Base-by-base conservation (phyloP, 169 alveolate species). In the Plasmodium inui region DNA sequence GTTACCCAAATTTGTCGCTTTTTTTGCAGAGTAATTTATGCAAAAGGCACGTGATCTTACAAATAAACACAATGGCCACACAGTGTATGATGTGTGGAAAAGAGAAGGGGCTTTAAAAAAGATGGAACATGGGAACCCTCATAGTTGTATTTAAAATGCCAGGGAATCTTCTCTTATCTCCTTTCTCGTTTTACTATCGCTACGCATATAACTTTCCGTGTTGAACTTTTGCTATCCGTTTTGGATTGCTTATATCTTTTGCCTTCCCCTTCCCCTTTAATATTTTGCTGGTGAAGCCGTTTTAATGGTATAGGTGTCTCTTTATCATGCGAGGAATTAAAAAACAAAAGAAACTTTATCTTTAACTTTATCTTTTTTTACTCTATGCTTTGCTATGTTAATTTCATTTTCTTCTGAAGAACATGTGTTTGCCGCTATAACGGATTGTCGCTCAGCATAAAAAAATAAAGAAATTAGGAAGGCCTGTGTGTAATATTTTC, bases 351-450 rank as follows among this genome's bases (percentile, higher is more conserved):
- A 22, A 26, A 22, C 76, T 67, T 67, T 67, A 7, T 67, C 61
- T 67, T 22, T 67, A 26, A n/a, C n/a, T n/a, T n/a, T 67, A 19
- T 67, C n/a, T n/a, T 61, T 19, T 22, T 67, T 67, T 67, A 26
- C 22, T 67, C 14, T 67, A 67, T 67, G 37, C 37, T 67, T 17
- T 67, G 37, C 76, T 67, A 67, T 67, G 30, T 67, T 67, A 28
- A 50, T 83, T 71, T 83, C 32, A 19, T 70, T 39, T 44, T 30
- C n/a, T 14, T 44, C 44, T 71, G 74, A 44, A 71, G 44, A 22
- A 57, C 74, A 30, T 83, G 82, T 83, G 74, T 83, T 83, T 34
- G 14, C 53, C 37, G 44, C 4, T 82, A 70, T 67, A 70, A 22
- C 53, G 83, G 82, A 67, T 39, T 19, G 17, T 71, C 32, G 73